Percentiles rank a stretch among this genome's conserved stretches.
Conservation (phyloP, 2,329 filamentous ascomycete species). For the Ophiostoma himal-ulmi region DNA sequence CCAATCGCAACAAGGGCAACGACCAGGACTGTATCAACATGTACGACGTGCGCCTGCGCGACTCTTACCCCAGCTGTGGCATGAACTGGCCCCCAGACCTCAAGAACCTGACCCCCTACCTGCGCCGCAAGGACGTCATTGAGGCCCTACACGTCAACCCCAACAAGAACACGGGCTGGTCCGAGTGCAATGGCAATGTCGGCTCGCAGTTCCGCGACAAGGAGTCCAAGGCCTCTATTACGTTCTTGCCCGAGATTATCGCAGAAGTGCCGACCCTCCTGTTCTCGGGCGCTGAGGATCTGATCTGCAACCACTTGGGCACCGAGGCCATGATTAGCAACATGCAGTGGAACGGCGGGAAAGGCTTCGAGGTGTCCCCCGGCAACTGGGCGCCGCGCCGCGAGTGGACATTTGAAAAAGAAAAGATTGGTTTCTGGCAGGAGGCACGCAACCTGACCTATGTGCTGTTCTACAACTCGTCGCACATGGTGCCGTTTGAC, state of each 20-base stretch:
- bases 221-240: conserved; percentile 66
- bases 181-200: conserved; percentile 80
- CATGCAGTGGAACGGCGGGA: conserved; percentile 85
- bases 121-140: conserved; percentile 73
- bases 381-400: conserved; percentile 88
- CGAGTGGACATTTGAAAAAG: conserved; percentile 89
- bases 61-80: conserved; percentile 76
- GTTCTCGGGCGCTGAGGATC: conserved; percentile 87
- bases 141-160: conserved; percentile 74
- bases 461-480: conserved; percentile 89
- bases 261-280: conserved; percentile 72
- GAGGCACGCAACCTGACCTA: conserved; percentile 93
- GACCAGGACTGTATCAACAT: conserved; percentile 74
- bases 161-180: conserved; percentile 82
- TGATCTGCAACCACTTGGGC: conserved; percentile 96
- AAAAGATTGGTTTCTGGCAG: conserved; percentile 87
- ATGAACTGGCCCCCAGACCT: conserved; percentile 98
- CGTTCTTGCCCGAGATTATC: conserved; percentile 71
- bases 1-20: conserved; percentile 46
- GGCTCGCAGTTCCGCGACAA: conserved; percentile 61
- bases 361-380: conserved; percentile 80
- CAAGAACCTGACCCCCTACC: conserved; percentile 68
- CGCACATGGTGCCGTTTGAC: conserved; percentile 98
- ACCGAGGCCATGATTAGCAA: conserved; percentile 88
- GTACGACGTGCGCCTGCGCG: conserved; percentile 88